A percentile compares a stretch with the other conserved stretches of the same genome.
phyloP scores from a whole-genome alignment of 176 grass and related monocot species.

The Neostapfia colusana region DNA sequence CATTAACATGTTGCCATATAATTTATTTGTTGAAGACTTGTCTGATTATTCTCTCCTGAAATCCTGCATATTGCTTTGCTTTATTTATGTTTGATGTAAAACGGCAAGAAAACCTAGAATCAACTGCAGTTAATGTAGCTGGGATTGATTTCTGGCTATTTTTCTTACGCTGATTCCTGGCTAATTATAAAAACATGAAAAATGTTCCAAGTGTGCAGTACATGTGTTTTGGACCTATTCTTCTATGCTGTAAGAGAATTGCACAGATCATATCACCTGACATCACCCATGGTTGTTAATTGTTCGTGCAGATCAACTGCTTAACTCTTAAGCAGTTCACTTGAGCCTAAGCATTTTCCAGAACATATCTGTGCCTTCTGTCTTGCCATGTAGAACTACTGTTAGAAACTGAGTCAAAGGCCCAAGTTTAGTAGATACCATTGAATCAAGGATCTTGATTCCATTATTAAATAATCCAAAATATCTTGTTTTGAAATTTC shows the following conservation, averaged over 20 bases:
- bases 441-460: neutral
- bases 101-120: conserved; percentile 3
- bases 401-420: conserved; percentile 3
- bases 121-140: conserved; percentile 8
- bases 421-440: neutral
- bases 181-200: neutral
- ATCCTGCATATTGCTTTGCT: conserved; percentile 24
- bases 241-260: conserved; percentile 14
- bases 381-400: conserved; percentile 11
- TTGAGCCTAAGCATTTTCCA: neutral
- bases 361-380: neutral
- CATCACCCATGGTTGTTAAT: neutral
- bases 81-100: conserved; percentile 6
- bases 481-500: neutral
- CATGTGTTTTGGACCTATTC: neutral
- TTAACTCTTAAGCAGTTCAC: neutral
- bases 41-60: conserved; percentile 3
- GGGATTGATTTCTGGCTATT: neutral
- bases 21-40: neutral
- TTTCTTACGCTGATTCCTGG: neutral
- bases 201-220: neutral
- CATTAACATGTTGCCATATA: conserved; percentile 13
- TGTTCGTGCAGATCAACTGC: neutral
- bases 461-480: neutral
- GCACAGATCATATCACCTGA: neutral